A percentile compares a stretch with the other conserved stretches of the same genome.
phyloP scores from a whole-genome alignment of 495 filamentous ascomycete genomes.

The Aspergillus hancockii region DNA sequence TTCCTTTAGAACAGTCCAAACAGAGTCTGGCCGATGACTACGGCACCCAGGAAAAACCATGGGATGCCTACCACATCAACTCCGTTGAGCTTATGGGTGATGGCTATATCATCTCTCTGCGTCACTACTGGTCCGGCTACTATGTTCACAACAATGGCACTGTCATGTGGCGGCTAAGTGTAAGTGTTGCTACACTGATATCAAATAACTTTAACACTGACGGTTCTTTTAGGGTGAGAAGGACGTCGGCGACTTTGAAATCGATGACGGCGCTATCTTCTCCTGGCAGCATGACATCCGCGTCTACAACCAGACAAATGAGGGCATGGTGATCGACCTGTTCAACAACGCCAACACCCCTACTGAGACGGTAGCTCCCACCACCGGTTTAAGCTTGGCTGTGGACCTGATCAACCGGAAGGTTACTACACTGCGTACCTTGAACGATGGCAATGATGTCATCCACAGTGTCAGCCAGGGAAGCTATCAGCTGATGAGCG shows the following conservation, averaged over 20 bases:
- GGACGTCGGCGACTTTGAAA: conserved; percentile 44
- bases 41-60: conserved; percentile 31
- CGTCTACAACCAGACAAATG: conserved; percentile 36
- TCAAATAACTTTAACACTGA: background rate
- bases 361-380: conserved; percentile 27
- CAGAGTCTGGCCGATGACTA: conserved; percentile 23
- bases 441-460: conserved; percentile 34
- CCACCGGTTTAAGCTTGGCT: conserved; percentile 39
- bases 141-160: conserved; percentile 38
- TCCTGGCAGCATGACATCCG: conserved; percentile 48
- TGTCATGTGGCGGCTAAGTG: conserved; percentile 39
- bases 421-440: conserved; percentile 34
- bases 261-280: conserved; percentile 40
- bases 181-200: conserved; percentile 10
- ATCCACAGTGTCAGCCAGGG: conserved; percentile 50
- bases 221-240: conserved; percentile 33
- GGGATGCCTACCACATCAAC: conserved; percentile 47
- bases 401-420: conserved; percentile 43
- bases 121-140: conserved; percentile 39
- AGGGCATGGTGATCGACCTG: conserved; percentile 27
- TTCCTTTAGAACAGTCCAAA: conserved; percentile 25
- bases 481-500: conserved; percentile 43
- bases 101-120: conserved; percentile 40
- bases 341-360: conserved; percentile 42
- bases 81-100: conserved; percentile 35